Evolutionary conservation across 352 stramenopile species (phyloP), one percentile per base, ranked within the genome.

Genomic region (Pythium pyrilobum): DNA sequence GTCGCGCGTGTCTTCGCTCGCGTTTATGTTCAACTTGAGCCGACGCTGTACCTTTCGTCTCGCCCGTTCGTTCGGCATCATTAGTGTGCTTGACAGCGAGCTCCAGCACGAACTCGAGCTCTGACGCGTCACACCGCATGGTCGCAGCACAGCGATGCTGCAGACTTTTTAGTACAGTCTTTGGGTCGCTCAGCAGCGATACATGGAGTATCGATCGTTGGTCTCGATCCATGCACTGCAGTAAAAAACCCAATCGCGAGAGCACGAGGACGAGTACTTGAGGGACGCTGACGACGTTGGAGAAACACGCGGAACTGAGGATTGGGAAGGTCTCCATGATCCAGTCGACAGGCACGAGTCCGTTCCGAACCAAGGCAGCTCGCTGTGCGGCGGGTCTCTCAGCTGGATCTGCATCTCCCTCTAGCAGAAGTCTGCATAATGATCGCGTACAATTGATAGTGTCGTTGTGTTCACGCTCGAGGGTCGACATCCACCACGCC

Each of bases 191-290:
- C 1, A 54, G 12, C 1, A 66, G 44, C 15, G 50, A 58, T 18
- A 59, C 13, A 13, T 55, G 18, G 10, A 66, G 38, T 9, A 31
- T 38, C 8, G 16, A 2, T 0, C 32, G 32, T 6, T 6, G 20
- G 11, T 45, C 18, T 13, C 38, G 3, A 12, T 31, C 45, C 6
- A 25, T 6, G 1, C 5, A 11, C 15, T 65, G 29, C 3, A 66
- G 20, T 9, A 42, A 11, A 24, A 56, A 60, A 5, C 58, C 58
- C 20, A 66, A 9, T 15, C 58, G 36, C 8, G 58, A 50, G 25
- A 60, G 29, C 34, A 66, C 15, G 9, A 60, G 33, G 24, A 66
- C 58, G 24, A 60, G 31, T 3, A 66, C 24, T 47, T 66, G 58
- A 2, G 45, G 34, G 16, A 66, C 25, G 21, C 51, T 60, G 7